These are phyloP conservation scores for Phytophthora tubulina DNA, from an alignment of 352 stramenopile genomes.

Conservation along the genomic window DNA sequence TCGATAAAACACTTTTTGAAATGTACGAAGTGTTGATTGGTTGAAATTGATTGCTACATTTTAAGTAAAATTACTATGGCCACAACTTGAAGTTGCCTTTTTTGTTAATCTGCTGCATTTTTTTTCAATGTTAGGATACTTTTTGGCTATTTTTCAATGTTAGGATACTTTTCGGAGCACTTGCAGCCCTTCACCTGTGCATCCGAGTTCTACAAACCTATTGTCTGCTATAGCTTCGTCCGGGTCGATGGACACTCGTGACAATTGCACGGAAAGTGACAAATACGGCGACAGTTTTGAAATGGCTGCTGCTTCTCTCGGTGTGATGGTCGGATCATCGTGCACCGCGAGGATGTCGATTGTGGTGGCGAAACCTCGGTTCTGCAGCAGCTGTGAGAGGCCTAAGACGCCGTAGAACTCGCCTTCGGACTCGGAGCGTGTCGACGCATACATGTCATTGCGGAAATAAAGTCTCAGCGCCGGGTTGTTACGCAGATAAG, in stretches of 20 bases:
- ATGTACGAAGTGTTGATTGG: slow-evolving; percentile 25
- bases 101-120: not conserved
- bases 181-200: slow-evolving; percentile 54
- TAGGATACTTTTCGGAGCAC: slow-evolving; percentile 70
- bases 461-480: slow-evolving; percentile 52
- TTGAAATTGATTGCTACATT: slow-evolving; percentile 13
- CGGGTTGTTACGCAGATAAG: slow-evolving; percentile 48
- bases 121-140: slow-evolving; percentile 19
- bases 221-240: slow-evolving; percentile 44
- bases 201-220: slow-evolving; percentile 59
- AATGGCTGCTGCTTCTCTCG: slow-evolving; percentile 59
- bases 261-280: slow-evolving; percentile 62
- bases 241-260: slow-evolving; percentile 44
- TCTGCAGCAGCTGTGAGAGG: slow-evolving; percentile 47
- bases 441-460: slow-evolving; percentile 84
- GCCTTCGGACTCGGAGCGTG: slow-evolving; percentile 43
- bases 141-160: not conserved
- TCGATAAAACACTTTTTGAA: not conserved
- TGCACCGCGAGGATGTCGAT: slow-evolving; percentile 56
- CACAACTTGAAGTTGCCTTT: slow-evolving; percentile 28
- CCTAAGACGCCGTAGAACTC: slow-evolving; percentile 64
- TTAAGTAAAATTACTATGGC: too few species aligned
- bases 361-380: slow-evolving; percentile 49
- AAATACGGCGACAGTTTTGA: slow-evolving; percentile 55
- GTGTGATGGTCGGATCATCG: slow-evolving; percentile 52